Conservation (phyloP, 2,329 filamentous ascomycete genomes). For the Pseudonectria foliicola region DNA sequence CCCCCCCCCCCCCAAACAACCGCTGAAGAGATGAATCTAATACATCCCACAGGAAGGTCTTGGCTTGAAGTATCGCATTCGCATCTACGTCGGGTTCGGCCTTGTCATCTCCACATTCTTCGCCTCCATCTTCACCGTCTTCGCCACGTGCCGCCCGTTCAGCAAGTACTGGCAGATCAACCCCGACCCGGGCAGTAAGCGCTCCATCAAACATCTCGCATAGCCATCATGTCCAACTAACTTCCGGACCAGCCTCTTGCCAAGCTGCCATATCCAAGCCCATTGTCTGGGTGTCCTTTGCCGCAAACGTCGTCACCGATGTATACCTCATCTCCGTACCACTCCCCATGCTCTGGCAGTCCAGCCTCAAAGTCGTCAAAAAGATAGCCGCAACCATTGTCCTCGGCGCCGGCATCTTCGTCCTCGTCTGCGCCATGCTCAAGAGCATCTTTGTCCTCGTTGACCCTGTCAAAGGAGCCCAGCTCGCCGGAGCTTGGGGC, state of each 20-base stretch:
- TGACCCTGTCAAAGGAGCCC: constrained; percentile 30
- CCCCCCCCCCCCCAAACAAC: no score
- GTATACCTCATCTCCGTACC: constrained; percentile 51
- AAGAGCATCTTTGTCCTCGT: constrained; percentile 31
- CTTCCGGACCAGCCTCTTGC: constrained; percentile 30
- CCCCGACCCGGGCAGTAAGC: constrained; percentile 47
- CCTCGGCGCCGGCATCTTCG: constrained; percentile 33
- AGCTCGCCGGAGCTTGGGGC: constrained; percentile 32
- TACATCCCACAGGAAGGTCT: constrained; percentile 25
- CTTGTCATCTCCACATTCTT: constrained; percentile 42
- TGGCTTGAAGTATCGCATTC: constrained; percentile 31
- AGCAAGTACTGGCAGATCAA: constrained; percentile 51
- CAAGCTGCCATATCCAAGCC: constrained; percentile 41
- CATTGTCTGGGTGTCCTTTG: constrained; percentile 42
- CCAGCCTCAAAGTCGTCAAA: constrained; percentile 25
- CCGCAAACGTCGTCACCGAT: constrained; percentile 47
- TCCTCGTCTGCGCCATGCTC: constrained; percentile 30
- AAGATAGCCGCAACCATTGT: constrained; percentile 31
- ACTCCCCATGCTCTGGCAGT: constrained; percentile 39
- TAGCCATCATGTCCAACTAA: neutral
- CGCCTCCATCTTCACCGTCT: constrained; percentile 40
- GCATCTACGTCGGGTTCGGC: constrained; percentile 42
- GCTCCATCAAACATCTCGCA: neutral
- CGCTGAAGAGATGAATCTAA: neutral
- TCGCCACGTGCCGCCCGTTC: constrained; percentile 45